These are phyloP conservation scores for Aspergillus novofumigatus DNA, from an alignment of 2,329 filamentous ascomycete species.

Conservation along the genomic window DNA sequence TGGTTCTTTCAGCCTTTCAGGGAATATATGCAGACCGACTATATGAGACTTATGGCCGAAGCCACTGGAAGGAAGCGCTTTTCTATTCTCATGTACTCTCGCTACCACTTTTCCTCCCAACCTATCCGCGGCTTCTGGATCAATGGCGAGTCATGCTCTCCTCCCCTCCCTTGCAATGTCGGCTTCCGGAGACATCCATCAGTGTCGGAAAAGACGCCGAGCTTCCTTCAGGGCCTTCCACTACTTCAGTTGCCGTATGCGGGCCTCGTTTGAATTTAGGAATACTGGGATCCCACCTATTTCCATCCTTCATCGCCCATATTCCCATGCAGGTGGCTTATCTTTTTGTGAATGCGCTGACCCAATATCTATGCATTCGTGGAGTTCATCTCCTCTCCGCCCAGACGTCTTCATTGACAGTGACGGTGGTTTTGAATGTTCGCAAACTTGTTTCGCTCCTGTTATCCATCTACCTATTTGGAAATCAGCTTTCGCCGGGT, in stretches of 20 bases:
- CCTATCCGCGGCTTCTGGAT: slow-evolving; percentile 30
- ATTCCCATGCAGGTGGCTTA: slow-evolving; percentile 36
- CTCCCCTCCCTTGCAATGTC: slow-evolving; percentile 31
- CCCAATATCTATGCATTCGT: slow-evolving; percentile 91
- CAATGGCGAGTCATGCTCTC: slow-evolving; percentile 35
- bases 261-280: slow-evolving; percentile 40
- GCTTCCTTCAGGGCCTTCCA: neutral
- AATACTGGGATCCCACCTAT: neutral
- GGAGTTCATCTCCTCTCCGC: slow-evolving; percentile 93
- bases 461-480: slow-evolving; percentile 90
- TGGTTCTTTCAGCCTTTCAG: slow-evolving; percentile 88
- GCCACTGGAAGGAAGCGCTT: slow-evolving; percentile 90
- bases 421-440: slow-evolving; percentile 94
- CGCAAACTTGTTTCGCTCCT: slow-evolving; percentile 88
- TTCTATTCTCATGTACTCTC: slow-evolving; percentile 74
- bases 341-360: slow-evolving; percentile 59
- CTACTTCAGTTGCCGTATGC: slow-evolving; percentile 12
- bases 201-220: neutral
- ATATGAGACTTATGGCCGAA: slow-evolving; percentile 72
- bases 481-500: slow-evolving; percentile 70
- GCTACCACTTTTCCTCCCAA: slow-evolving; percentile 41
- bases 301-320: slow-evolving; percentile 22
- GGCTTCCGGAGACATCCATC: slow-evolving; percentile 8
- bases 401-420: slow-evolving; percentile 83
- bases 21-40: slow-evolving; percentile 91